Evolutionary conservation across 148 eudicot species (phyloP).

Genomic region (Cornus suecica): DNA sequence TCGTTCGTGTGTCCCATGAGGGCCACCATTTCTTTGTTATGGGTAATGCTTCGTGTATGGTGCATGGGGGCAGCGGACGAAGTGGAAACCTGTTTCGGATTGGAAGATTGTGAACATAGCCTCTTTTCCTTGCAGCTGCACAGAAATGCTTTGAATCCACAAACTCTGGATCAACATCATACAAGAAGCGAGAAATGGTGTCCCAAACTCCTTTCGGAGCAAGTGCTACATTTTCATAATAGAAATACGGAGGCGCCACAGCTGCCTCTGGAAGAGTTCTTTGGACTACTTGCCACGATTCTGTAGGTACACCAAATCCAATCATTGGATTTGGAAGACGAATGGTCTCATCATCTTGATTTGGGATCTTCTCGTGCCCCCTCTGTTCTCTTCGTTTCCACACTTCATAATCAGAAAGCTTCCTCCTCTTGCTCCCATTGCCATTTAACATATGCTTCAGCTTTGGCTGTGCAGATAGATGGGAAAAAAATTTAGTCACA

Average conservation of each 20-base stretch:
- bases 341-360: slow-evolving; percentile 36
- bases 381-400: slow-evolving; percentile 27
- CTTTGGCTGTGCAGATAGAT: slow-evolving; percentile 13
- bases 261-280: slow-evolving; percentile 60
- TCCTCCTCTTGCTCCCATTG: slow-evolving; percentile 43
- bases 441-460: background rate
- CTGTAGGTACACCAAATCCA: slow-evolving; percentile 69
- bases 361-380: slow-evolving; percentile 6
- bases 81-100: slow-evolving; percentile 51
- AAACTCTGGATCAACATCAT: slow-evolving; percentile 68
- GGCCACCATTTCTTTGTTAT: slow-evolving; percentile 75
- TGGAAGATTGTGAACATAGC: slow-evolving; percentile 78
- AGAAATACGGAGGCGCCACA: slow-evolving; percentile 69
- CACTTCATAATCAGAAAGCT: slow-evolving; percentile 16
- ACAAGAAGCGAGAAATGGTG: slow-evolving; percentile 57
- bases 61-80: slow-evolving; percentile 63
- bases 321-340: slow-evolving; percentile 83
- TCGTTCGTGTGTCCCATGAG: slow-evolving; percentile 59
- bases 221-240: slow-evolving; percentile 80
- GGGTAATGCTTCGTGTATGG: slow-evolving; percentile 62
- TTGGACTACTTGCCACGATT: background rate
- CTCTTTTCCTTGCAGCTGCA: slow-evolving; percentile 80
- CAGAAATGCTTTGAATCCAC: slow-evolving; percentile 73
- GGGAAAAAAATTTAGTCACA: background rate
- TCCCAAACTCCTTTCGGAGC: slow-evolving; percentile 94